These are phyloP conservation scores for Protea cynaroides DNA, from an alignment of 164 flowering plant genomes.

Conservation along the genomic window DNA sequence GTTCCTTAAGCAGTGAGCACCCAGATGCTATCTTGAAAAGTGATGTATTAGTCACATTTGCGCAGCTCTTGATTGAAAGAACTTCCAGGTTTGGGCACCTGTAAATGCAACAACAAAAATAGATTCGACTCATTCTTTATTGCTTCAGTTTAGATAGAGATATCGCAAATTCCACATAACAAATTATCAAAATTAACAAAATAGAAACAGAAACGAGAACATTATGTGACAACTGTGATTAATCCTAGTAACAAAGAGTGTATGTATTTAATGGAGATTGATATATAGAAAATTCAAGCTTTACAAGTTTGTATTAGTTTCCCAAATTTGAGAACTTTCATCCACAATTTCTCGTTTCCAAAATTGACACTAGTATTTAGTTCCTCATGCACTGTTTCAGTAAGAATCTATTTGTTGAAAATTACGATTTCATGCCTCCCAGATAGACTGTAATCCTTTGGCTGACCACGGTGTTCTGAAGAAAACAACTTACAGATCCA, in stretches of 20 bases:
- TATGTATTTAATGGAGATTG: no score
- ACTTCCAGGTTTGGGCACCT: slow-evolving; percentile 74
- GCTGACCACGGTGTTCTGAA: neutral
- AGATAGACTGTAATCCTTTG: neutral
- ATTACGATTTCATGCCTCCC: neutral
- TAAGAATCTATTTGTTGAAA: neutral
- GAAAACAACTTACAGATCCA: neutral
- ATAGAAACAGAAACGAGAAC: neutral
- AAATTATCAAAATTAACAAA: neutral
- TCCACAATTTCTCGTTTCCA: neutral
- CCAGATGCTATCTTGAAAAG: slow-evolving; percentile 45
- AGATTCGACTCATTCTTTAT: neutral
- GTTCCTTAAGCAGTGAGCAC: slow-evolving; percentile 56
- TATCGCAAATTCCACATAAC: neutral
- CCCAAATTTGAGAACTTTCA: no score
- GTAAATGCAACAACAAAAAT: slow-evolving; percentile 14
- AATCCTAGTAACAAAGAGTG: no score
- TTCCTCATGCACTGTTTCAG: neutral
- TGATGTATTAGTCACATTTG: slow-evolving; percentile 56
- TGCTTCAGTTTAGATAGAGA: neutral
- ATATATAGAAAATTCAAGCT: no score
- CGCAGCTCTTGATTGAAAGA: slow-evolving; percentile 71
- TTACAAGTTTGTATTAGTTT: no score
- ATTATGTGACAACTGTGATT: no score
- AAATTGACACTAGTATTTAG: neutral